Percentiles rank a stretch among this genome's conserved stretches.
These are phyloP conservation scores for Phialophora chinensis DNA, from an alignment of 2,329 filamentous ascomycete genomes.

Conservation along the genomic window DNA sequence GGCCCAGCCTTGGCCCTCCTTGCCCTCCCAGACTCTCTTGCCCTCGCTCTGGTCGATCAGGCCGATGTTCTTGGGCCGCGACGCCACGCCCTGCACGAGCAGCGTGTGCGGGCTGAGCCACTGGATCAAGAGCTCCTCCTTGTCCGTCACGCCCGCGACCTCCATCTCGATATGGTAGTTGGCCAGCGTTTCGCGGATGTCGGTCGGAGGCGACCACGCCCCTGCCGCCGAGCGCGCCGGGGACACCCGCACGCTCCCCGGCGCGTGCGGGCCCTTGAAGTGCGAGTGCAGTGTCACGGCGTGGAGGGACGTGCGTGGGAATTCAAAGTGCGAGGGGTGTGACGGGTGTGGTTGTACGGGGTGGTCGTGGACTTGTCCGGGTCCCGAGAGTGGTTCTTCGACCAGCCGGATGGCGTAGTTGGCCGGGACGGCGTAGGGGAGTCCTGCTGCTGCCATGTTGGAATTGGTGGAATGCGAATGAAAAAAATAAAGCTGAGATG, in stretches of 20 bases:
- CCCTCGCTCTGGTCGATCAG: constrained; percentile 27
- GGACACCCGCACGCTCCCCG: constrained; percentile 25
- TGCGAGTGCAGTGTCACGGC: constrained; percentile 30
- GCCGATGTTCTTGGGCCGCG: constrained; percentile 30
- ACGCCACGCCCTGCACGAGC: constrained; percentile 31
- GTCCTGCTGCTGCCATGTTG: constrained; percentile 20
- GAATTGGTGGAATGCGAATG: too few relatives aligned
- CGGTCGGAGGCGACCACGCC: constrained; percentile 28
- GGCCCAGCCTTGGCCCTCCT: constrained; percentile 30
- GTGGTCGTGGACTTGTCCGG: background rate
- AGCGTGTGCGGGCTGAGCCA: constrained; percentile 35
- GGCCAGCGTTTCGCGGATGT: constrained; percentile 33
- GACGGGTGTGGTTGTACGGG: constrained; percentile 31
- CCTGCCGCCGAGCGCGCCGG: constrained; percentile 12
- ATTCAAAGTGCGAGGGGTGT: constrained; percentile 34
- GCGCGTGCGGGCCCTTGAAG: constrained; percentile 33
- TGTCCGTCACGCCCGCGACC: constrained; percentile 31
- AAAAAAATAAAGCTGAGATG: too few relatives aligned
- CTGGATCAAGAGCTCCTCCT: constrained; percentile 30
- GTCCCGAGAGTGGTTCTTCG: constrained; percentile 23
- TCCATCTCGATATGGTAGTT: constrained; percentile 37
- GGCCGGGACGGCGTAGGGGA: constrained; percentile 32
- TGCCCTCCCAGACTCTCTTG: constrained; percentile 32
- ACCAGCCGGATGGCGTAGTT: constrained; percentile 36
- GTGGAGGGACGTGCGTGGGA: constrained; percentile 34